phyloP scores from a whole-genome alignment of 2,329 filamentous ascomycete species.

The Neophaeococcomyces aloes region DNA sequence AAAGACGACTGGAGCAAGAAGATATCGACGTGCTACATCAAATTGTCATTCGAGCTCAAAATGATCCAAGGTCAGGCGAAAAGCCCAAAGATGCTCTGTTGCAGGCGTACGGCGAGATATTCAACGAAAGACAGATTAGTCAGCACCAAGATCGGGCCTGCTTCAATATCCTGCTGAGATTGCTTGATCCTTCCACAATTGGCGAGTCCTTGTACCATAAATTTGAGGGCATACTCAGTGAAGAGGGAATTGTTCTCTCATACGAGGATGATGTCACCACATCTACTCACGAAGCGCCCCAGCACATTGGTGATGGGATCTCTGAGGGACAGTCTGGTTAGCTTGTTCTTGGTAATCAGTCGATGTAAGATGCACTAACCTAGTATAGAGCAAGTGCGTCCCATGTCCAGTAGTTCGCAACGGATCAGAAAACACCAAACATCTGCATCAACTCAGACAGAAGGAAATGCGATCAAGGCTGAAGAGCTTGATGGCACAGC shows the following conservation, averaged over 20 bases:
- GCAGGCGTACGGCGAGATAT: constrained; percentile 7
- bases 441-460: background rate
- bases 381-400: background rate
- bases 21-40: constrained; percentile 7
- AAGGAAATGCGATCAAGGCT: background rate
- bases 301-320: background rate
- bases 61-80: constrained; percentile 3
- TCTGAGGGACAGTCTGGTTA: background rate
- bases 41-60: constrained; percentile 8
- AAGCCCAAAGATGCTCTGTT: constrained; percentile 5
- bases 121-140: constrained; percentile 2
- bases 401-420: background rate
- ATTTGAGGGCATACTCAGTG: constrained; percentile 5
- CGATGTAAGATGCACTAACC: too few species aligned
- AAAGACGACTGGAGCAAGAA: constrained; percentile 7
- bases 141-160: constrained; percentile 8
- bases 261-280: constrained; percentile 7
- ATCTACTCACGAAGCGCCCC: background rate
- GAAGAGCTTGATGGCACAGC: background rate
- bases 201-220: constrained; percentile 8
- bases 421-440: background rate
- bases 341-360: too few species aligned
- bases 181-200: constrained; percentile 2
- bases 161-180: constrained; percentile 2
- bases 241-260: constrained; percentile 4